Conservation (phyloP, 768 basidiomycete genomes). For the Boletus fagicola region DNA sequence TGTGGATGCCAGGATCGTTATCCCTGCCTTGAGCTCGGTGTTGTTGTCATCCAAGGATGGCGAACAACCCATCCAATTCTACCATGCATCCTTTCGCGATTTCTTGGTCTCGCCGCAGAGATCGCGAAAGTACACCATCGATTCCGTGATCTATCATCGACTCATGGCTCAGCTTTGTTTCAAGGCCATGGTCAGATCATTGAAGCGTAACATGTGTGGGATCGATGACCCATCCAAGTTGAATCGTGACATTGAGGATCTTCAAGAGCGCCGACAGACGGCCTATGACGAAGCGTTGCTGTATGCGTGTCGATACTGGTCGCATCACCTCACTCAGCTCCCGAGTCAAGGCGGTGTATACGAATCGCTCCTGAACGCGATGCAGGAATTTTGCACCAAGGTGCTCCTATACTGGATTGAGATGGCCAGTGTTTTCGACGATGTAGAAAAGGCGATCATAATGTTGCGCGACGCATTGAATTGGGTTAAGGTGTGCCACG, state of each 20-base stretch:
- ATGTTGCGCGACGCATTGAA: conserved; percentile 6
- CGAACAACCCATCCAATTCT: conserved; percentile 20
- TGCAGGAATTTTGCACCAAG: conserved; percentile 8
- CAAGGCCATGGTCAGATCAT: conserved; percentile 11
- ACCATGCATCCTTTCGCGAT: conserved; percentile 23
- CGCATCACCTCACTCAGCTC: conserved; percentile 14
- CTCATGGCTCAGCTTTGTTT: conserved; percentile 19
- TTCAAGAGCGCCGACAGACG: conserved; percentile 3
- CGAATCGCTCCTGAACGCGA: conserved; percentile 1
- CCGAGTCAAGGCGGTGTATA: conserved; percentile 3
- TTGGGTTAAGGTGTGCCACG: conserved; percentile 13
- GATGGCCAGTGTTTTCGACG: conserved; percentile 9
- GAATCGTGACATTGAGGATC: conserved; percentile 15
- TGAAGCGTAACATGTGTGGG: conserved; percentile 17
- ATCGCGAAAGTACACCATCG: conserved; percentile 9
- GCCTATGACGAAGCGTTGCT: conserved; percentile 12
- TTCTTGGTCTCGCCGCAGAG: conserved; percentile 15
- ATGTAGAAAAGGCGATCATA: conserved; percentile 10
- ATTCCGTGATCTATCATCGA: conserved; percentile 14
- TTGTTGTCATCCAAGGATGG: conserved; percentile 12
- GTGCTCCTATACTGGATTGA: conserved; percentile 17
- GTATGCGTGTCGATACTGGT: conserved; percentile 23
- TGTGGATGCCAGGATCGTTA: conserved; percentile 16
- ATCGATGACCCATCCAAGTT: conserved; percentile 15
- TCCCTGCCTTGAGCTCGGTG: conserved; percentile 22